A percentile compares a stretch with the other conserved stretches of the same genome.
These are phyloP conservation scores for Eucalyptus leucophloia DNA, from an alignment of 345 rosid species.

Conservation along the genomic window DNA sequence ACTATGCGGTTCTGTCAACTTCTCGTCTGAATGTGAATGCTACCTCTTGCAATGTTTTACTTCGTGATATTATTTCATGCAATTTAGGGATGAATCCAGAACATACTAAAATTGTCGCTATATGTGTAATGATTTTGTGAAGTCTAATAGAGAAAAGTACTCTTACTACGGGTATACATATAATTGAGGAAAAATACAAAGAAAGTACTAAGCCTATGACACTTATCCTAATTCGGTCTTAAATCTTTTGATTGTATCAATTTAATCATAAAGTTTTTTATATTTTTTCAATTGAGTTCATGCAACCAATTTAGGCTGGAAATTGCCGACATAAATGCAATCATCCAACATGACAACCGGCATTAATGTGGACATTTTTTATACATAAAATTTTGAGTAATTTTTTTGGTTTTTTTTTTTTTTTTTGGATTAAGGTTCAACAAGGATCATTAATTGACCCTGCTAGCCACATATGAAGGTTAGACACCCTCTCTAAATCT, in stretches of 20 bases:
- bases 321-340: fast-evolving
- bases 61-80: background rate
- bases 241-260: too few relatives aligned
- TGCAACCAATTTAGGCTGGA: fast-evolving
- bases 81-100: background rate
- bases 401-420: fast-evolving
- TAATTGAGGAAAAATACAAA: background rate
- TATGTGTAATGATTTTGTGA: background rate
- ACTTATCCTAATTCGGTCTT: fast-evolving
- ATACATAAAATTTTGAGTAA: too few relatives aligned
- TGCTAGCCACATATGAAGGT: background rate
- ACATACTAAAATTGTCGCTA: background rate
- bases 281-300: fast-evolving
- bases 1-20: background rate
- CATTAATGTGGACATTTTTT: too few relatives aligned
- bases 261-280: too few relatives aligned
- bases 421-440: background rate
- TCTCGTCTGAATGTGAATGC: background rate
- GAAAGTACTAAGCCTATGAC: too few relatives aligned
- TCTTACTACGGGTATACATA: background rate
- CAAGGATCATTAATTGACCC: background rate
- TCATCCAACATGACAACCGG: fast-evolving
- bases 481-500: background rate
- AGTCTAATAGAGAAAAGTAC: background rate
- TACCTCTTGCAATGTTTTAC: background rate